Base-by-base conservation (phyloP, 1,284 basidiomycete genomes). In the Albatrellus sp. region DNA sequence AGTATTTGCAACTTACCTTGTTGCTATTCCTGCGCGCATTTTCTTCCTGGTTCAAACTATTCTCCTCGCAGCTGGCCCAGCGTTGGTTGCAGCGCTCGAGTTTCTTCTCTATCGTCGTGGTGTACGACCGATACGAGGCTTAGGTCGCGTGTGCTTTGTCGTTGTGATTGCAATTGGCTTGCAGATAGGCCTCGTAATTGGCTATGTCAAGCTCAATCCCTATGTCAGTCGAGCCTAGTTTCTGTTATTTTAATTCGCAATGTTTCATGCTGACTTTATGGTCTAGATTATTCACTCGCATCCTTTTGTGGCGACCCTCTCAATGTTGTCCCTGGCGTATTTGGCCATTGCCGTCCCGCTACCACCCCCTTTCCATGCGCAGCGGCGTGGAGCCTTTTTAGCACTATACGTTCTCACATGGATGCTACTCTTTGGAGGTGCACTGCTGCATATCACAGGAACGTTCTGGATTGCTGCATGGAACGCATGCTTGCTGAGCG, bases 1-100 rank as follows among this genome's bases (percentile, higher is more conserved):
- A 87, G 84, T 88, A 9, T 79, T 86, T 48, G 77, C 74, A 33
- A 52, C 59, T 2, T 53, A 64, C 9, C 56, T 86, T 40, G 53
- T 84, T 2, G 55, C 80, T 0, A 72, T 86, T 51, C 60, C 74
- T 0, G 60, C 77, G 29, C 57, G 63, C 30, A 53, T 66, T 1
- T 52, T 86, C 42, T 68, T 77, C 29, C 69, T 69, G 3, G 62
- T 67, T 54, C 78, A 86, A 53, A 65, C 84, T 29, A 59, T 76
- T 5, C 54, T 79, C 14, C 67, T 87, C n/a, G 60, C 73, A 17
- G 58, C 72, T 10, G 80, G 80, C 0, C 83, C 83, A 0, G 58
- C 81, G 38, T 42, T 73, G 24, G 58, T 80, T 5, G 50, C 71
- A 0, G 58, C 72, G 2, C 57, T 83, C 6, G 52, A 67, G 37